These are phyloP conservation scores for Acacia concinna DNA, from an alignment of 331 rosid species.

Conservation along the genomic window DNA sequence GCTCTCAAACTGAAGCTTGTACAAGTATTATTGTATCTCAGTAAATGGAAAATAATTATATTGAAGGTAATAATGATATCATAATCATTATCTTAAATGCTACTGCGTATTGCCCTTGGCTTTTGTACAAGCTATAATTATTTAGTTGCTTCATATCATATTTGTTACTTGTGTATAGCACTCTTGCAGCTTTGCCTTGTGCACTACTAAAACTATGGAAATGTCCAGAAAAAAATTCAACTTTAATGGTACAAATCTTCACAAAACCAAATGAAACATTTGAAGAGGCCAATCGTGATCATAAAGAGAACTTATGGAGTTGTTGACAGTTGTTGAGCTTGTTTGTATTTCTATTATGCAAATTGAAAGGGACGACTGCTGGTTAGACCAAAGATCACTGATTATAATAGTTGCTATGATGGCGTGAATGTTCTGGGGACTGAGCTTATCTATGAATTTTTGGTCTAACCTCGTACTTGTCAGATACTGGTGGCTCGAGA, in stretches of 20 bases:
- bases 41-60: neutral
- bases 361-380: neutral
- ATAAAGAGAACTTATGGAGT: neutral
- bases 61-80: neutral
- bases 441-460: neutral
- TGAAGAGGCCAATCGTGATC: neutral
- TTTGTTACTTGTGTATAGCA: neutral
- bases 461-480: neutral
- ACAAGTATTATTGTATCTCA: neutral
- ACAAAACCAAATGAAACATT: neutral
- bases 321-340: neutral
- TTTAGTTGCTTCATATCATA: neutral
- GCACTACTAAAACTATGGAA: neutral
- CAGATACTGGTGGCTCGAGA: neutral
- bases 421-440: neutral
- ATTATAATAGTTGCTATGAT: neutral
- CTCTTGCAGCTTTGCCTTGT: constrained; percentile 30
- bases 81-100: neutral
- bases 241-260: neutral
- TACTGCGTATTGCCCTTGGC: neutral
- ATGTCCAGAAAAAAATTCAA: neutral
- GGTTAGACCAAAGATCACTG: neutral
- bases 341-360: neutral
- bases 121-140: neutral
- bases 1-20: neutral